Base-by-base conservation (phyloP, 306 rosid genomes). In the Quercus mongolica region DNA sequence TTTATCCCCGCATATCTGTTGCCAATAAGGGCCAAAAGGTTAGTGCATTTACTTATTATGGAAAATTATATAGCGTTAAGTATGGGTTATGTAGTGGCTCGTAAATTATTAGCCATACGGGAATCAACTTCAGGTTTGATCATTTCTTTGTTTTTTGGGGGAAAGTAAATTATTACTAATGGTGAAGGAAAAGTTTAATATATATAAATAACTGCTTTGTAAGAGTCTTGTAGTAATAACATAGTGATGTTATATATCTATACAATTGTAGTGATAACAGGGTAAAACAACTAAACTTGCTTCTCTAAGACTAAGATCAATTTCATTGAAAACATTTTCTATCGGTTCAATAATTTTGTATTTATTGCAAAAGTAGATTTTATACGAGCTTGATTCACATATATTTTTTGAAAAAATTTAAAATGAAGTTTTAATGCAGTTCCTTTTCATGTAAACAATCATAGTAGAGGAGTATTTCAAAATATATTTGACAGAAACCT, bases 21-120 rank as follows among this genome's bases (percentile, higher is more conserved):
- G 86, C 90, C 18, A 87, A 81, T 70, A 92, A 88, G 82, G 98
- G 98, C 74, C 91, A 88, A 73, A 88, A 87, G 98, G 98, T 94
- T 78, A 25, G 58, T 15, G 65, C 73, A 63, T 18, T 70, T 64
- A 41, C 54, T n/a, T 23, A 38, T 5, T 21, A 20, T 14, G 46
- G 74, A 38, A 38, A 71, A 5, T 49, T 20, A n/a, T 67, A 30
- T 25, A 9, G 73, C 59, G 2, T 58, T 78, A 14, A 28, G n/a
- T 46, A 11, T 44, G 10, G 1, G 33, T 72, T 49, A 17, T 62
- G 2, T 51, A 28, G 41, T n/a, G 28, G 14, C 71, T 67, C 15
- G 12, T 65, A 65, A 30, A 14, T 18, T 7, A 38, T 38, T 31
- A 31, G 71, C 46, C 71, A 18, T 5, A 7, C 1, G 49, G 13